Percentiles rank a stretch among this genome's conserved stretches.
These are phyloP conservation scores for Hericium rajendrae DNA, from an alignment of 768 basidiomycete species.

Conservation along the genomic window DNA sequence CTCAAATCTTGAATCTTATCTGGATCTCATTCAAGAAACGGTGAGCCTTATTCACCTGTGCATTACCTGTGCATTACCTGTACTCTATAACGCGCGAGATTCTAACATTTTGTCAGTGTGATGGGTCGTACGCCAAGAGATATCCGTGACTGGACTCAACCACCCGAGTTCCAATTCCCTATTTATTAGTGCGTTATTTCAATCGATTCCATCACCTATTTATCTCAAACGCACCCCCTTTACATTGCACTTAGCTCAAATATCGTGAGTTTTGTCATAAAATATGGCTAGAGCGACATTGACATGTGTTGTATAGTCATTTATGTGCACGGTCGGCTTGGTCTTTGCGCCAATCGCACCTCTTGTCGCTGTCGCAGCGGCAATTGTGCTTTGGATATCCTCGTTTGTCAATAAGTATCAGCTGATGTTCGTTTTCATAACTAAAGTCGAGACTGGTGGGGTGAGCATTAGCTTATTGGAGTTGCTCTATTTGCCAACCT, in stretches of 20 bases:
- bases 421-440: conserved; percentile 87
- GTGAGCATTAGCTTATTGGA: conserved; percentile 34
- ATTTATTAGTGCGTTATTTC: conserved; percentile 63
- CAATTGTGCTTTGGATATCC: conserved; percentile 79
- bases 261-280: conserved; percentile 30
- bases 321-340: conserved; percentile 88
- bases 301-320: conserved; percentile 36
- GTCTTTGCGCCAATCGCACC: conserved; percentile 95
- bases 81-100: background rate
- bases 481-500: background rate
- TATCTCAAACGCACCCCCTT: background rate
- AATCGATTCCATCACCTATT: background rate
- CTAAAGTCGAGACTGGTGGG: conserved; percentile 89
- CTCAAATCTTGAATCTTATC: conserved; percentile 86
- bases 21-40: conserved; percentile 78
- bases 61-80: background rate
- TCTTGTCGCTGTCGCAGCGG: conserved; percentile 73
- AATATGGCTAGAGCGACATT: conserved; percentile 9
- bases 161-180: conserved; percentile 81
- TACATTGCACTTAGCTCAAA: conserved; percentile 33
- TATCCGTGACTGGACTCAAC: conserved; percentile 83
- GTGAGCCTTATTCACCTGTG: conserved; percentile 30
- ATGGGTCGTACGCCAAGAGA: conserved; percentile 88
- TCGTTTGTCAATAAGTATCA: conserved; percentile 94
- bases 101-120: conserved; percentile 31